Evolutionary conservation across 1,139 yeast genomes (phyloP).

Genomic region (Zygoascus meyerae): DNA sequence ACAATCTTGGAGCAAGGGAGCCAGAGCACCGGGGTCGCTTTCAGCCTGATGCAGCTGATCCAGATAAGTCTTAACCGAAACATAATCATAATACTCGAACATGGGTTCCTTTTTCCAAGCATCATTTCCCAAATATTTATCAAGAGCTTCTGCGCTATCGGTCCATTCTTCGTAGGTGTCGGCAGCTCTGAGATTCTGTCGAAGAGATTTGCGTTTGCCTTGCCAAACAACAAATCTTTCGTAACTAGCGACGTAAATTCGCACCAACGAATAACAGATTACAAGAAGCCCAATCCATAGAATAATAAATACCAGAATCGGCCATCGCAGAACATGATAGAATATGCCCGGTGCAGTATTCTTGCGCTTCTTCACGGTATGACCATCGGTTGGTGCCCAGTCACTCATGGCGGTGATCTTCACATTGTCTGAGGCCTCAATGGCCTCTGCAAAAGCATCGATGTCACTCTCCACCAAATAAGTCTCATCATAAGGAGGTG

Average conservation of each 20-base stretch:
- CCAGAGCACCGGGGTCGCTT: constrained; percentile 33
- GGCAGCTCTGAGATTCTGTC: constrained; percentile 47
- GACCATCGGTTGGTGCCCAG: constrained; percentile 50
- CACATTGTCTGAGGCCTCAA: constrained; percentile 22
- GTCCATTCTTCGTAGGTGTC: constrained; percentile 58
- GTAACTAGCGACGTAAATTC: constrained; percentile 59
- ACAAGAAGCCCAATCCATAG: constrained; percentile 52
- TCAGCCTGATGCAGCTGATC: constrained; percentile 36
- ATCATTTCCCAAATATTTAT: constrained; percentile 51
- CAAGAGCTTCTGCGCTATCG: constrained; percentile 51
- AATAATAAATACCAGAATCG: constrained; percentile 47
- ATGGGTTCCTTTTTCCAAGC: constrained; percentile 59
- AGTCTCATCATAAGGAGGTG: constrained; percentile 5
- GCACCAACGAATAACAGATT: constrained; percentile 44
- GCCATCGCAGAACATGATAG: constrained; percentile 59
- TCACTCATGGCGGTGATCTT: constrained; percentile 55
- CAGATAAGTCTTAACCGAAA: constrained; percentile 49
- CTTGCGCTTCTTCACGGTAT: constrained; percentile 21
- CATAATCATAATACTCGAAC: constrained; percentile 65
- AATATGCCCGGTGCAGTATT: constrained; percentile 37
- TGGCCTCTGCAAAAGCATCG: constrained; percentile 30
- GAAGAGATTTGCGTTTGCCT: constrained; percentile 48
- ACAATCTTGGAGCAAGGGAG: constrained; percentile 58
- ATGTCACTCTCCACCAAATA: constrained; percentile 24
- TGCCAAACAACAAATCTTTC: constrained; percentile 51